phyloP scores from a whole-genome alignment of 2,329 filamentous ascomycete species.

The Xylaria sp. region DNA sequence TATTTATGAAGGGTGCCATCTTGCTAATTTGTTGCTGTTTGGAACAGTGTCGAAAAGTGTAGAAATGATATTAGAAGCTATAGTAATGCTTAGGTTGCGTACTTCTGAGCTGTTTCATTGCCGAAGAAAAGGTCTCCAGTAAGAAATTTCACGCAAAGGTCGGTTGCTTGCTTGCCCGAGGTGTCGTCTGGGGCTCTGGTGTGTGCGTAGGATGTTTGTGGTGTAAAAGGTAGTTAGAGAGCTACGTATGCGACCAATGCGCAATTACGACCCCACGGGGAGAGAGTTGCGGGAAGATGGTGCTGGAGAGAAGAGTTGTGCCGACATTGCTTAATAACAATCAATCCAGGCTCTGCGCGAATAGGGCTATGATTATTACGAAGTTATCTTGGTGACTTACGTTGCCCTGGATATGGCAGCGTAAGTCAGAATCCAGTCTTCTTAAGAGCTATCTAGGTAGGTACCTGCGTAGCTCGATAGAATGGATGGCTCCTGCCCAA shows the following conservation, averaged over 20 bases:
- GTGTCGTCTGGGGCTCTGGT: not conserved
- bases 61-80: not conserved
- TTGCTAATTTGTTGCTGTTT: not conserved
- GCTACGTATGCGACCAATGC: not conserved
- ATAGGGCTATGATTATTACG: not conserved
- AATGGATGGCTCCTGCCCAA: too few relatives aligned
- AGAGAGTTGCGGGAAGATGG: too few relatives aligned
- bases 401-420: not conserved
- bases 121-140: not conserved
- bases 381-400: not conserved
- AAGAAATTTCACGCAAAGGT: not conserved
- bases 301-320: too few relatives aligned
- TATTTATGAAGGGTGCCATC: conserved; percentile 21
- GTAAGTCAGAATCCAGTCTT: too few relatives aligned
- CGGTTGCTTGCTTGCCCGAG: not conserved
- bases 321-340: too few relatives aligned
- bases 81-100: not conserved
- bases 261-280: not conserved
- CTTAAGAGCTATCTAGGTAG: too few relatives aligned
- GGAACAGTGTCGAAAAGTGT: not conserved
- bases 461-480: too few relatives aligned
- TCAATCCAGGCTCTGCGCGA: too few relatives aligned
- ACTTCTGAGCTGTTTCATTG: not conserved
- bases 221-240: not conserved
- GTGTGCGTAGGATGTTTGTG: not conserved